Base-by-base conservation (phyloP, 1,284 basidiomycete genomes). In the Apiotrichum gracile region DNA sequence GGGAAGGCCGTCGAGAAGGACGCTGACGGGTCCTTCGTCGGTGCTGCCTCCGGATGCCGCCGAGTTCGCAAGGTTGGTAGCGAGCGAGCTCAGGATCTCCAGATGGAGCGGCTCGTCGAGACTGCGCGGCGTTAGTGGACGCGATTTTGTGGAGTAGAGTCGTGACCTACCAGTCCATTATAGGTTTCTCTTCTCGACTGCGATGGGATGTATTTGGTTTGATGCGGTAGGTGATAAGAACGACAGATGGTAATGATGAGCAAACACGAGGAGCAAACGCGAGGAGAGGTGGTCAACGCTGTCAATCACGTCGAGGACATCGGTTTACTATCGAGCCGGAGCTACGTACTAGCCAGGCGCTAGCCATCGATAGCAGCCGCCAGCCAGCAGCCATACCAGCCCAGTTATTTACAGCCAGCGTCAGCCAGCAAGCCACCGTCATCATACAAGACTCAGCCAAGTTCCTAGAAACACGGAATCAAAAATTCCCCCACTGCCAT, bases 31-130 rank as follows among this genome's bases (percentile, higher is more conserved):
- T 13, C 35, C 37, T 10, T 53, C 53, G n/a, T 52, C 43, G 3
- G 21, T 31, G 26, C 19, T 25, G 24, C 16, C 17, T 29, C 41
- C 41, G n/a, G 43, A 13, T 10, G 19, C 29, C 12, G 43, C 7
- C 10, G 43, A 17, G 21, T 37, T 52, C 25, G 54, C 58, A 42
- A 59, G 38, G 51, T 59, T 59, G 37, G 40, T 25, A 24, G 58
- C 58, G 43, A 76, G 67, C 27, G 70, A 62, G 17, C 62, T 65
- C 34, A 73, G 62, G 47, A 76, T 74, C 49, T 70, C 66, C 27
- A 71, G 61, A 43, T 74, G 70, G 29, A 74, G 66, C 1, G 67
- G 66, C 43, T 69, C 67, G 52, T 76, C 74, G 35, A 76, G 70
- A 52, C 74, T 74, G 54, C 8, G 24, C 8, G 19, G 33, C 19